Evolutionary conservation across 805 yeast genomes (phyloP), one percentile per base, ranked within the genome.

Genomic region (Saccharomycopsis schoenii): DNA sequence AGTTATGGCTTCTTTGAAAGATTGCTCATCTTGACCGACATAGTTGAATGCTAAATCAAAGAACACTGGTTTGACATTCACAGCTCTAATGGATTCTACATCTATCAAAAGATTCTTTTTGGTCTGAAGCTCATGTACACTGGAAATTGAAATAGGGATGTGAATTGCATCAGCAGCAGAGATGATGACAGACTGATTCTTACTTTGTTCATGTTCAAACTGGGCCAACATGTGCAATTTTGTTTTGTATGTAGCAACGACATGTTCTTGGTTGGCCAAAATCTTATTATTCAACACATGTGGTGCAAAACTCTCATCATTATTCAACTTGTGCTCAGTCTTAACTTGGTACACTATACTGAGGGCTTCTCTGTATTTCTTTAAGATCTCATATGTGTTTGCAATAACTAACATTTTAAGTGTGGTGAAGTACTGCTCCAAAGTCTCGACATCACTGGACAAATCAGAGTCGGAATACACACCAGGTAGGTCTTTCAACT

Each of bases 31-130:
- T 47, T 74, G 76, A 41, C 78, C 77, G 59, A 92, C 80, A 69
- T 88, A 91, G 70, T 91, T 92, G 76, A 78, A 92, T 0, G 96
- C 98, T 65, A 89, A 77, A 70, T 93, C 99, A 68, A 90, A 94
- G 68, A 92, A 80, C 10, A 91, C 96, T 0, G 99, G 97, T 73
- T 94, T 93, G 61, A 86, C 82, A 59, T 84, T 79, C 1, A 88
- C 82, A 0, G 96, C 88, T 64, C 74, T 75, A 50, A 90, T 57
- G n/a, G 67, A 66, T 24, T 58, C 68, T 3, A 58, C 39, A 24
- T 70, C 67, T 19, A 74, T 62, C 58, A 73, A 14, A 19, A 55
- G 50, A 41, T 42, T 42, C 17, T 58, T 25, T n/a, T 55, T 41
- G 6, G 21, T 47, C 29, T 57, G 55, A 11, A 61, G 70, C 12